Evolutionary conservation across 2,329 filamentous ascomycete species (phyloP).

Genomic region (Penicillium sp.): DNA sequence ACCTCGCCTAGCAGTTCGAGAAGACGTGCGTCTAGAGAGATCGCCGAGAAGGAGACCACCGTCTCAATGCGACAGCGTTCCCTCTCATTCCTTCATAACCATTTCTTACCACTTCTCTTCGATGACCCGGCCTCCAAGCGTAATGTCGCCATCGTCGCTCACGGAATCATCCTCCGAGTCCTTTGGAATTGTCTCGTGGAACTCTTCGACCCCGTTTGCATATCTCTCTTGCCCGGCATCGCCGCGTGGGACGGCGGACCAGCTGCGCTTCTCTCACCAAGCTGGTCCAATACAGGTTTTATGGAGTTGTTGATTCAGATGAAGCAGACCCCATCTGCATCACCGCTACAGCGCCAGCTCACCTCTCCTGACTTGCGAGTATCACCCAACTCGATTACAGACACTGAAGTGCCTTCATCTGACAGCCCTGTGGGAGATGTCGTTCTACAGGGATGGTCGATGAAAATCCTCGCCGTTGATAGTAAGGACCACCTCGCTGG

Average conservation of each 20-base stretch:
- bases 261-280: slow-evolving; percentile 54
- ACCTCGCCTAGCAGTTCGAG: background rate
- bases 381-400: background rate
- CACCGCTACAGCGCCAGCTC: background rate
- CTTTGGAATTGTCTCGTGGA: slow-evolving; percentile 65
- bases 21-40: slow-evolving; percentile 36
- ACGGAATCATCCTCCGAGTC: slow-evolving; percentile 76
- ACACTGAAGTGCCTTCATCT: background rate
- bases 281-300: slow-evolving; percentile 68
- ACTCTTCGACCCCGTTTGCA: slow-evolving; percentile 52
- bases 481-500: slow-evolving; percentile 69
- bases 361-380: background rate
- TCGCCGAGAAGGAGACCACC: slow-evolving; percentile 65
- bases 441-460: slow-evolving; percentile 43
- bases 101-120: slow-evolving; percentile 61
- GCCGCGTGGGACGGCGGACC: slow-evolving; percentile 29
- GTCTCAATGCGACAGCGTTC: slow-evolving; percentile 66
- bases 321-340: background rate
- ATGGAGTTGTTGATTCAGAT: slow-evolving; percentile 49
- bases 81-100: slow-evolving; percentile 64
- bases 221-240: slow-evolving; percentile 37
- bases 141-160: slow-evolving; percentile 71
- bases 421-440: background rate
- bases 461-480: slow-evolving; percentile 65
- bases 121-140: slow-evolving; percentile 32